Percentiles rank a stretch among this genome's conserved stretches.
Evolutionary conservation across 768 basidiomycete genomes (phyloP).

Genomic region (Naganishia friedmannii): DNA sequence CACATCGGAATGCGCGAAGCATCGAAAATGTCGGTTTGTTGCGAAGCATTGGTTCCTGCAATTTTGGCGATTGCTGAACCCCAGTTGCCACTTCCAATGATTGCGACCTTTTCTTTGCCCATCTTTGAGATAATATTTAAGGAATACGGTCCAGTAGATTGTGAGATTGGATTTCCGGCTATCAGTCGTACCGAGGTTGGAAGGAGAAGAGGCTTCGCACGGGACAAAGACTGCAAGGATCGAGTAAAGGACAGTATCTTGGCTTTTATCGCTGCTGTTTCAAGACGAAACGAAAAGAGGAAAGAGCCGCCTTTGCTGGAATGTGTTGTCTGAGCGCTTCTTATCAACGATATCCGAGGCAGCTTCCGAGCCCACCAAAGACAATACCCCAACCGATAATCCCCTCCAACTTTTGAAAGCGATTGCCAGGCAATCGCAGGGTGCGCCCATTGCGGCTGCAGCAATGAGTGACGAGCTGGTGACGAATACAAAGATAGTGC

Average conservation of each 20-base stretch:
- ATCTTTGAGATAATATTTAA: constrained; percentile 4
- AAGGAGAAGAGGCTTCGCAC: background rate
- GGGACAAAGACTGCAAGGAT: background rate
- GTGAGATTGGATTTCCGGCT: background rate
- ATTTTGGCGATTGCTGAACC: constrained; percentile 54
- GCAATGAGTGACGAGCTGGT: no score
- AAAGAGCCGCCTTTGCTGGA: no score
- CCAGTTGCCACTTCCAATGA: constrained; percentile 54
- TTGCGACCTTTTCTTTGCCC: constrained; percentile 49
- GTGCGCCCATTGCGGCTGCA: no score
- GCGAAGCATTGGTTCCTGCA: constrained; percentile 50
- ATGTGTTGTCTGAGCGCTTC: background rate
- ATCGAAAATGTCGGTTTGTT: constrained; percentile 52
- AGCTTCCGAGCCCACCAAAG: no score
- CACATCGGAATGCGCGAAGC: constrained; percentile 53
- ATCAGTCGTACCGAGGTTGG: background rate
- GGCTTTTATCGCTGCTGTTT: background rate
- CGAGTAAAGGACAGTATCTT: constrained; percentile 19
- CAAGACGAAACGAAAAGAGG: no score
- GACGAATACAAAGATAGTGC: no score
- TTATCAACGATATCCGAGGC: background rate
- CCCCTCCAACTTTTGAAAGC: no score
- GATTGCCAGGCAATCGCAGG: no score
- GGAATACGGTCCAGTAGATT: background rate
- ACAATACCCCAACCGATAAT: no score